phyloP scores from a whole-genome alignment of 176 grass and related monocot genomes.

The Secale cereale region DNA sequence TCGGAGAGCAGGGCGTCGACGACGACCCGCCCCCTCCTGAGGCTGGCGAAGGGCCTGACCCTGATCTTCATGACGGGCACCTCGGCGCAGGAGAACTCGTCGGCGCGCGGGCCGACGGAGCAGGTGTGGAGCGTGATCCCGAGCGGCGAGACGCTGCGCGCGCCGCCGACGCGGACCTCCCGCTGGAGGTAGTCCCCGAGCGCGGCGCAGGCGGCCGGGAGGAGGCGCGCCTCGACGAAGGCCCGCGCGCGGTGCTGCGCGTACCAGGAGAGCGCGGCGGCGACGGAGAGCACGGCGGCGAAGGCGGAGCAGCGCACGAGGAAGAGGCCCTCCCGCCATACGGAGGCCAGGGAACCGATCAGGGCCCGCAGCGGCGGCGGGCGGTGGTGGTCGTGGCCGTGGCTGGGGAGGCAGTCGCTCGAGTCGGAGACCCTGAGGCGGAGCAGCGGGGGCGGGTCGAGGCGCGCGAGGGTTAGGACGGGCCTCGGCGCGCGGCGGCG shows the following conservation, averaged over 20 bases:
- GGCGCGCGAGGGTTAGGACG: conserved; percentile 35
- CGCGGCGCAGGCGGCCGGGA: conserved; percentile 73
- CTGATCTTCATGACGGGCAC: conserved; percentile 73
- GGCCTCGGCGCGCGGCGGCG: not conserved
- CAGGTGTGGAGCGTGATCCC: conserved; percentile 91
- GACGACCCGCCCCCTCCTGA: conserved; percentile 77
- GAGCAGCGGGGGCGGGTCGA: conserved; percentile 28
- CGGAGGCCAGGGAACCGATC: conserved; percentile 49
- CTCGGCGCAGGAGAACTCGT: conserved; percentile 89
- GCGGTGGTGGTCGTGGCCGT: not conserved
- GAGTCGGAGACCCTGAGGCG: conserved; percentile 40
- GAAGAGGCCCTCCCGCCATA: conserved; percentile 93
- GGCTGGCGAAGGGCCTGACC: conserved; percentile 73
- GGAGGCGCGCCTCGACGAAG: conserved; percentile 75
- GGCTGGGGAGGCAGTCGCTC: conserved; percentile 34
- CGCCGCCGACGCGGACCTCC: conserved; percentile 78
- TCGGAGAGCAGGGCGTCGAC: conserved; percentile 78
- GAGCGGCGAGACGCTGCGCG: conserved; percentile 77
- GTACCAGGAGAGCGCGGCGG: conserved; percentile 78
- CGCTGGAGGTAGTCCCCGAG: conserved; percentile 78
- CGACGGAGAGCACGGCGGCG: conserved; percentile 66
- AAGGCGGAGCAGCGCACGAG: conserved; percentile 82
- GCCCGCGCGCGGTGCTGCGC: conserved; percentile 59
- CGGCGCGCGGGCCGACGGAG: conserved; percentile 78
- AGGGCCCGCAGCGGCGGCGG: conserved; percentile 40